Conservation (phyloP, 306 rosid genomes). For the Parietaria judaica region DNA sequence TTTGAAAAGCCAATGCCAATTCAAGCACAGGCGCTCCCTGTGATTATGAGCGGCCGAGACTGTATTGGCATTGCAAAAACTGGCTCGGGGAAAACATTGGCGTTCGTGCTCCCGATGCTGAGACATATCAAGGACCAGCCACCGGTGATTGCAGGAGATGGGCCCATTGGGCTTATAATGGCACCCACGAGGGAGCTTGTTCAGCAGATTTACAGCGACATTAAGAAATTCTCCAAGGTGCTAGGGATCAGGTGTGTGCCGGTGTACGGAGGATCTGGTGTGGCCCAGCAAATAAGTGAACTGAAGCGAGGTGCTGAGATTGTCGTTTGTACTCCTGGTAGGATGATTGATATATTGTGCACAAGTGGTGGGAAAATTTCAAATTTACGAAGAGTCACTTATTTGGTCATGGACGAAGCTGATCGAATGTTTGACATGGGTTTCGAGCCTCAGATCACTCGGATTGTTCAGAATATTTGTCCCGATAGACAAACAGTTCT, state of each 20-base stretch:
- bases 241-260: constrained; percentile 83
- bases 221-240: constrained; percentile 66
- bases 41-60: constrained; percentile 93
- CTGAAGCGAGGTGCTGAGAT: constrained; percentile 94
- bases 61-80: constrained; percentile 96
- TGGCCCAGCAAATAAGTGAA: constrained; percentile 96
- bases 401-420: constrained; percentile 94
- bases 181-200: constrained; percentile 98
- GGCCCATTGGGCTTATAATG: constrained; percentile 94
- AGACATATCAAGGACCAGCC: constrained; percentile 98
- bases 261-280: constrained; percentile 96
- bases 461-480: constrained; percentile 81
- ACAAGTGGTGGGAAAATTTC: constrained; percentile 91
- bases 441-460: constrained; percentile 90
- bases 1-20: constrained; percentile 89
- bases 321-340: constrained; percentile 95
- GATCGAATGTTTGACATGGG: constrained; percentile 99
- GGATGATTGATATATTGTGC: constrained; percentile 94
- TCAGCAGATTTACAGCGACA: constrained; percentile 88
- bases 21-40: constrained; percentile 87
- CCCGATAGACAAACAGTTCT: constrained; percentile 89
- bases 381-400: constrained; percentile 85
- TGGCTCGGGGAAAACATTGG: constrained; percentile 95
- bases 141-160: constrained; percentile 82
- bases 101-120: constrained; percentile 91